Conservation (phyloP, 140 eudicot genomes). For the Ambrosia hybrid region DNA sequence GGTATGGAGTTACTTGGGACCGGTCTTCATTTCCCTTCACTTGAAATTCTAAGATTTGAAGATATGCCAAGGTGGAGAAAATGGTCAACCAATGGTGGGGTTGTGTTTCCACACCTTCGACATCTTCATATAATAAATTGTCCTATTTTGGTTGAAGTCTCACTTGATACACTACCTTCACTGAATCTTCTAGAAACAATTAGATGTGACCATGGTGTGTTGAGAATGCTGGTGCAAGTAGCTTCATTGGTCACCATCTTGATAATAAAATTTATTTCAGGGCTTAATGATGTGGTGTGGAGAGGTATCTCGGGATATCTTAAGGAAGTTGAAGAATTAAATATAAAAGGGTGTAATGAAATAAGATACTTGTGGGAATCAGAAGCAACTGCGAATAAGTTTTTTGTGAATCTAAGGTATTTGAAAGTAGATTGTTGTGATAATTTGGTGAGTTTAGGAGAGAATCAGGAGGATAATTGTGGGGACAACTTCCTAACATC, state of each 20-base stretch:
- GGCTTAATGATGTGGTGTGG: slow-evolving; percentile 3
- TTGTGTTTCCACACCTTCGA: slow-evolving; percentile 6
- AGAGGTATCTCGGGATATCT: background rate
- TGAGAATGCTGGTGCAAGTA: background rate
- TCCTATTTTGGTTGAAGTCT: slow-evolving; percentile 1
- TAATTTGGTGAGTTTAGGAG: slow-evolving; percentile 12
- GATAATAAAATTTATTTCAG: background rate
- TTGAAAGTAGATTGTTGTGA: background rate
- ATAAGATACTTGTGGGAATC: slow-evolving; percentile 14
- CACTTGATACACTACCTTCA: background rate
- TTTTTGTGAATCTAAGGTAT: background rate
- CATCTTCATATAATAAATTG: background rate
- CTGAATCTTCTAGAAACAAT: background rate
- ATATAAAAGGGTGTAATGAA: background rate
- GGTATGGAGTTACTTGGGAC: slow-evolving; percentile 6
- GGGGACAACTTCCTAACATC: background rate
- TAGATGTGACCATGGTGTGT: background rate
- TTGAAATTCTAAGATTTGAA: slow-evolving; percentile 1
- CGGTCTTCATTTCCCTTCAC: slow-evolving; percentile 5
- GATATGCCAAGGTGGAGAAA: background rate
- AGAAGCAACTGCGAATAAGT: background rate
- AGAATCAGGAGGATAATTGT: slow-evolving; percentile 9
- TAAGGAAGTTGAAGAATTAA: background rate
- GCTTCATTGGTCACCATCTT: background rate
- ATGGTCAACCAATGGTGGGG: slow-evolving; percentile 3